Percentiles rank a stretch among this genome's conserved stretches.
Evolutionary conservation across 2,329 filamentous ascomycete genomes (phyloP).

Genomic region (Verticillium isaacii): DNA sequence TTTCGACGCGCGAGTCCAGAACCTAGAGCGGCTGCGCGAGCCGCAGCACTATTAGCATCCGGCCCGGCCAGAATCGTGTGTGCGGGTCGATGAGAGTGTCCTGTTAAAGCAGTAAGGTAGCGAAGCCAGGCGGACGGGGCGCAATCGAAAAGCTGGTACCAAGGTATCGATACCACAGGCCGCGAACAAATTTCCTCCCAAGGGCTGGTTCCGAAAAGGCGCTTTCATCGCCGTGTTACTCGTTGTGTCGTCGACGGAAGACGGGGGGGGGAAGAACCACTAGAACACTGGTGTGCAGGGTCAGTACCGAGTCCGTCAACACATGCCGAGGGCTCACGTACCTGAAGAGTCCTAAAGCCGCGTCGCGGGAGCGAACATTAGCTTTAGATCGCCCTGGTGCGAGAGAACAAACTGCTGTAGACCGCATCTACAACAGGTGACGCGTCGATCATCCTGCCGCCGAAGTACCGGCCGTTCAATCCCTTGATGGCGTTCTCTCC

Average conservation of each 20-base stretch:
- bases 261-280: neutral
- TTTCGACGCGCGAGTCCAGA: neutral
- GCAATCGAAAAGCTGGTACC: neutral
- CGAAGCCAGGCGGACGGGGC: neutral
- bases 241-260: neutral
- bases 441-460: conserved; percentile 86
- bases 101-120: conserved; percentile 3
- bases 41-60: neutral
- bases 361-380: conserved; percentile 44
- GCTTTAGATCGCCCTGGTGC: conserved; percentile 73
- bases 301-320: neutral
- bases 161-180: neutral
- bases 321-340: neutral
- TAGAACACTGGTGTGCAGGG: neutral
- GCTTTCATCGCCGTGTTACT: neutral
- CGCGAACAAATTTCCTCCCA: neutral
- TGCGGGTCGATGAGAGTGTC: conserved; percentile 6
- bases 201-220: neutral
- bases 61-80: neutral
- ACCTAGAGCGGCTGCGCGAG: neutral
- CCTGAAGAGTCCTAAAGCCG: conserved; percentile 40
- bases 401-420: conserved; percentile 94
- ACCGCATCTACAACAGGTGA: conserved; percentile 96
- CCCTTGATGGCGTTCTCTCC: conserved; percentile 98
- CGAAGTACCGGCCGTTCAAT: conserved; percentile 94